Percentiles rank a stretch among this genome's conserved stretches.
phyloP scores from a whole-genome alignment of 2,329 filamentous ascomycete genomes.

The Colletotrichum costaricense region DNA sequence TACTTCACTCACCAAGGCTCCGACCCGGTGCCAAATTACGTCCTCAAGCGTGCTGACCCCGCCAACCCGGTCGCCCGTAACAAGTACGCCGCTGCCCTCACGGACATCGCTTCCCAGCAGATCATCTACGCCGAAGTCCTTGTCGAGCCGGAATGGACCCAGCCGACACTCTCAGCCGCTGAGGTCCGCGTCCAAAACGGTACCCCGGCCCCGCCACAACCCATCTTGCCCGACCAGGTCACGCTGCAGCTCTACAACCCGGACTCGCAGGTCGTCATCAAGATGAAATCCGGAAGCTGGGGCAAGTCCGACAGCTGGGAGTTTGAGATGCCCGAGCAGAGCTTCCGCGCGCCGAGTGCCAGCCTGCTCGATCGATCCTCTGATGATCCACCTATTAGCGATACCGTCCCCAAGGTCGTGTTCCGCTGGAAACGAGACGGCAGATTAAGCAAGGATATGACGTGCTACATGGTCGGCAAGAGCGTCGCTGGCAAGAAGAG shows the following conservation, averaged over 20 bases:
- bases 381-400: constrained; percentile 47
- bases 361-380: constrained; percentile 83
- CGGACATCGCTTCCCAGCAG: constrained; percentile 83
- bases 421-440: constrained; percentile 94
- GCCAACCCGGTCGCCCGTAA: constrained; percentile 77
- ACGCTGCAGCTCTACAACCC: constrained; percentile 93
- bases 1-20: constrained; percentile 79
- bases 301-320: constrained; percentile 86
- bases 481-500: constrained; percentile 79
- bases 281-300: constrained; percentile 80
- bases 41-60: constrained; percentile 82
- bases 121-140: constrained; percentile 90
- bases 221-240: constrained; percentile 82
- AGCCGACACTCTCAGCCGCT: constrained; percentile 83
- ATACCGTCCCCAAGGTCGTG: constrained; percentile 77
- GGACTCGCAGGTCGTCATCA: constrained; percentile 82
- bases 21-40: constrained; percentile 83
- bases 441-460: constrained; percentile 86
- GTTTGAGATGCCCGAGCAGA: constrained; percentile 89
- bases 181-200: constrained; percentile 79
- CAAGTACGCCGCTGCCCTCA: constrained; percentile 87
- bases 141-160: constrained; percentile 86
- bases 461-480: constrained; percentile 86
- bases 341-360: constrained; percentile 82
- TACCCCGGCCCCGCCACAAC: constrained; percentile 68